Percentiles rank a stretch among this genome's conserved stretches.
phyloP scores from a whole-genome alignment of 2,329 filamentous ascomycete species.

The Aspergillus brasiliensis region DNA sequence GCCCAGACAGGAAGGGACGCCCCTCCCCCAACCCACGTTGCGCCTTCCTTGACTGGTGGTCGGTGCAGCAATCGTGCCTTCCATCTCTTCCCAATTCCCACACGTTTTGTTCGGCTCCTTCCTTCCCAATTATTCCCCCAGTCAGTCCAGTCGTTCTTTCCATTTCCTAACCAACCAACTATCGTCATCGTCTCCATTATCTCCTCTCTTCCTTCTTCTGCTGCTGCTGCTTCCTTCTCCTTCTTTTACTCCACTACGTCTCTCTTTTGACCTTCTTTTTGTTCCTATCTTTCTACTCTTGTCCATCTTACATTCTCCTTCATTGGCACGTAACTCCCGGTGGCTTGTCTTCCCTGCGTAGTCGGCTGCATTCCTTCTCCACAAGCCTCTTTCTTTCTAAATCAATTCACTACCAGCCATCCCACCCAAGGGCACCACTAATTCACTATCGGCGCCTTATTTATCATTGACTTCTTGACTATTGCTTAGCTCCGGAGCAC shows the following conservation, averaged over 20 bases:
- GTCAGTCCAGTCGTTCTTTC: no score
- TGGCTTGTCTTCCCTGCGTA: conserved; percentile 1
- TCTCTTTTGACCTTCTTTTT: conserved; percentile 8
- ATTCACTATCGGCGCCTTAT: neutral
- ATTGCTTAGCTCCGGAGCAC: conserved; percentile 2
- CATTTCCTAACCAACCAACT: no score
- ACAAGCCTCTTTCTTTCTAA: neutral
- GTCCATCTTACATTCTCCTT: neutral
- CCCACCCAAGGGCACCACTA: neutral
- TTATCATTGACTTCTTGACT: conserved; percentile 5
- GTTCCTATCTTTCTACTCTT: neutral
- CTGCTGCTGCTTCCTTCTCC: conserved; percentile 3
- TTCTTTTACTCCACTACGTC: neutral
- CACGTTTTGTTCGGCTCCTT: no score
- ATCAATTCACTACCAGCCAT: neutral
- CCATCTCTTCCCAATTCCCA: no score
- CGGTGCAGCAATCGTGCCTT: neutral
- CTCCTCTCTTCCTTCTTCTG: neutral
- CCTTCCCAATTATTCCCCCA: no score
- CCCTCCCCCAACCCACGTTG: conserved; percentile 14
- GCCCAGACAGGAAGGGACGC: neutral
- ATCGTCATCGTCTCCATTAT: neutral
- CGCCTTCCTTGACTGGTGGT: neutral
- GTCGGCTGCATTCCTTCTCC: conserved; percentile 1
- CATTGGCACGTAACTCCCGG: neutral